Percentiles rank a stretch among this genome's conserved stretches.
Conservation (phyloP, 371 early-diverging fungal species). For the Rhizopus stolonifer region DNA sequence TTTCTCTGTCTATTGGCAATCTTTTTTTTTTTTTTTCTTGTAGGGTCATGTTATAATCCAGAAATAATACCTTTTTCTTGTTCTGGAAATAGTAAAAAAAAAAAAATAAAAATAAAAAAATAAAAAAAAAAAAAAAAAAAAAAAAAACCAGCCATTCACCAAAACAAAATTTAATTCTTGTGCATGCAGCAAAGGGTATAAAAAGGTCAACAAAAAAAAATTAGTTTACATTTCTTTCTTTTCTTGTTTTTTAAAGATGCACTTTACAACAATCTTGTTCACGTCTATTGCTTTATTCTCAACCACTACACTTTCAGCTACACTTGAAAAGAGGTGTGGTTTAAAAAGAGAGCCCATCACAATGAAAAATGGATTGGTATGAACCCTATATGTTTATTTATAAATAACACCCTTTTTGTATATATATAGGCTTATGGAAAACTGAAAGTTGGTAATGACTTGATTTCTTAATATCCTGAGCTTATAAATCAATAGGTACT, state of each 20-base stretch:
- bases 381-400: neutral
- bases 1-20: too few species aligned
- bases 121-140: too few species aligned
- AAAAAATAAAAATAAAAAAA: too few species aligned
- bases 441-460: conserved; percentile 32
- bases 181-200: conserved; percentile 38
- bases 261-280: conserved; percentile 16
- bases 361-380: conserved; percentile 43
- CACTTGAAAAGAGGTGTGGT: conserved; percentile 23
- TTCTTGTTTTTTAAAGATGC: conserved; percentile 14
- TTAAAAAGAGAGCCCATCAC: conserved; percentile 34
- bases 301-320: conserved; percentile 14
- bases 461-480: neutral
- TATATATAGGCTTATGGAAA: conserved; percentile 21
- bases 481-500: conserved; percentile 20
- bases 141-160: too few species aligned
- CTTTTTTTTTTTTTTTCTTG: too few species aligned
- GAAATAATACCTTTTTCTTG: too few species aligned
- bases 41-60: too few species aligned
- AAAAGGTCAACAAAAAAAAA: too few species aligned
- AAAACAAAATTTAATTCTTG: too few species aligned
- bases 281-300: conserved; percentile 14
- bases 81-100: too few species aligned
- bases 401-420: neutral
- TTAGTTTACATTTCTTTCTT: conserved; percentile 7